Evolutionary conservation across 176 grass and related monocot genomes (phyloP).

Genomic region (Elymus sibiricus): DNA sequence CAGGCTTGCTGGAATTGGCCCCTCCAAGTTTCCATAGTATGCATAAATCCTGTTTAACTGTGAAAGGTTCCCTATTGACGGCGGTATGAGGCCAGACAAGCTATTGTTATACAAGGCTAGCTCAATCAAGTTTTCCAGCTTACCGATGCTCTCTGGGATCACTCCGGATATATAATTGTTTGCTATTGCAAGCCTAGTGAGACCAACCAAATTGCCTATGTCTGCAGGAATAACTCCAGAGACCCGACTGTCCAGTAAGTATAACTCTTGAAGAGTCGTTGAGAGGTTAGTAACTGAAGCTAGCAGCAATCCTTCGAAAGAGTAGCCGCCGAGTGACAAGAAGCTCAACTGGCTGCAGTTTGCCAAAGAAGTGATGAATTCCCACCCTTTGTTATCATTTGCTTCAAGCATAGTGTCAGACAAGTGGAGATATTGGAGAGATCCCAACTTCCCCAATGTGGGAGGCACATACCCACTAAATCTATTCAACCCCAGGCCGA

Average conservation of each 20-base stretch:
- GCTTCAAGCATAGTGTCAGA: too few species aligned
- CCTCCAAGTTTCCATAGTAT: neutral
- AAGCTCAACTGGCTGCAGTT: too few species aligned
- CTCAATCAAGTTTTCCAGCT: neutral
- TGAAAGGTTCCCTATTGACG: neutral
- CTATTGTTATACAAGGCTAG: neutral
- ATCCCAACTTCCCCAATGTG: too few species aligned
- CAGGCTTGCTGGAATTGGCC: neutral
- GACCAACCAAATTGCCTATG: neutral
- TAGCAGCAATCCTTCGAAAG: neutral
- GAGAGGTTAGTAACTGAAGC: neutral
- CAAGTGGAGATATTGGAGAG: too few species aligned
- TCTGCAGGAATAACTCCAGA: neutral
- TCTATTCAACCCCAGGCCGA: rapidly evolving
- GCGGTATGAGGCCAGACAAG: neutral
- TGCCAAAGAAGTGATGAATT: too few species aligned
- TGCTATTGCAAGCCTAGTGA: neutral
- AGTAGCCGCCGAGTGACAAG: neutral
- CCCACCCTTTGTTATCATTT: too few species aligned
- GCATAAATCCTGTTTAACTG: neutral
- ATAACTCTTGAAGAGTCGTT: neutral
- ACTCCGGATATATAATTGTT: neutral
- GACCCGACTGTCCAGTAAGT: neutral
- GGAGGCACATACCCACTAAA: too few species aligned
- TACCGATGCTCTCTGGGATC: neutral